A percentile compares a stretch with the other conserved stretches of the same genome.
These are phyloP conservation scores for Euphorbia pulcherrima DNA, from an alignment of 345 rosid species.

Conservation along the genomic window DNA sequence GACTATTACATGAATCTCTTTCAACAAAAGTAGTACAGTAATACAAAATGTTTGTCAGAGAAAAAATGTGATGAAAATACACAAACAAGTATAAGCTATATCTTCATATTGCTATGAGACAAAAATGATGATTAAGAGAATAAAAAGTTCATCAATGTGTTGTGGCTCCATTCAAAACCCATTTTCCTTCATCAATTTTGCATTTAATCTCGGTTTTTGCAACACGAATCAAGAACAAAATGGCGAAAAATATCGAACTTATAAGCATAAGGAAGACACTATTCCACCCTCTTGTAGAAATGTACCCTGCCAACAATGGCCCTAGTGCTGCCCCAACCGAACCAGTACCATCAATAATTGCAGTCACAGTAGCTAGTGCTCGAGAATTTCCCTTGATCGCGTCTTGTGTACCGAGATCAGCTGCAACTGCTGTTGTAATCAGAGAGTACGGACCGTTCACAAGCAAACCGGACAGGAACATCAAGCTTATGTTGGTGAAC, in stretches of 20 bases:
- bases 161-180: constrained; percentile 18
- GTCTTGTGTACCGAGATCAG: constrained; percentile 94
- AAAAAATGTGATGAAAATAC: constrained; percentile 1
- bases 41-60: neutral
- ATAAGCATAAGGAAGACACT: constrained; percentile 76
- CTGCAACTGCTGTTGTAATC: constrained; percentile 88
- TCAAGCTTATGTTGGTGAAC: constrained; percentile 54
- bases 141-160: constrained; percentile 13
- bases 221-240: constrained; percentile 54
- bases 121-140: neutral
- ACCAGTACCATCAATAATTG: constrained; percentile 93
- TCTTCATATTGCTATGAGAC: constrained; percentile 5
- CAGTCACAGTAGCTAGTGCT: constrained; percentile 84
- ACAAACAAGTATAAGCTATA: neutral
- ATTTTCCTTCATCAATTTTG: constrained; percentile 31
- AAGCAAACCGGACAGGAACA: constrained; percentile 70
- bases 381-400: constrained; percentile 66
- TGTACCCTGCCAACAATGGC: constrained; percentile 79
- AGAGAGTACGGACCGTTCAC: constrained; percentile 88
- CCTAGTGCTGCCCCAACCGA: constrained; percentile 92
- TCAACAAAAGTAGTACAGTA: too few species aligned
- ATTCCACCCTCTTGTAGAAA: constrained; percentile 82
- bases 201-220: constrained; percentile 53
- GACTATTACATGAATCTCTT: too few species aligned
- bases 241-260: constrained; percentile 47